Conservation (phyloP, 139 green algal species). For the Haematococcus sp. region DNA sequence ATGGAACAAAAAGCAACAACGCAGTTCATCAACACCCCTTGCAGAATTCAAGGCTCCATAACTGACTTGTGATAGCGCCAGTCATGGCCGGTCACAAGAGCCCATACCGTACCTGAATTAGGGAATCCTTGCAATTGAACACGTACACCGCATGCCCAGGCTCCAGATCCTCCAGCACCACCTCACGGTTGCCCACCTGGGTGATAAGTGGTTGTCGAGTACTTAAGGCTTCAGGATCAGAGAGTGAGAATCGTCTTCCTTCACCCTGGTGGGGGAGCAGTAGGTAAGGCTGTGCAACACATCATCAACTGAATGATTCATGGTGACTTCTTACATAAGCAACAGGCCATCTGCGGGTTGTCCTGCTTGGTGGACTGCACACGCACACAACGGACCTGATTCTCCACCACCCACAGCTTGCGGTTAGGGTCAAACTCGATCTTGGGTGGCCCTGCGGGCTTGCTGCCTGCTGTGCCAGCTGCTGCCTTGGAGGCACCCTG, state of each 20-base stretch:
- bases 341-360: too few relatives aligned
- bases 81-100: not conserved
- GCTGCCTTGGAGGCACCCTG: conserved; percentile 19
- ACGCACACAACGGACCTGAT: conserved; percentile 42
- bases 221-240: too few relatives aligned
- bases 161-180: conserved; percentile 67
- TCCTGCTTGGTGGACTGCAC: too few relatives aligned
- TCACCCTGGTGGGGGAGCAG: too few relatives aligned
- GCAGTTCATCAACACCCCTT: not conserved
- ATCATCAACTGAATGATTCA: too few relatives aligned
- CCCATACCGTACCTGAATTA: conserved; percentile 54
- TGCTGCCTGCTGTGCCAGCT: not conserved
- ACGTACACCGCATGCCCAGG: conserved; percentile 90
- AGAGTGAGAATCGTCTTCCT: too few relatives aligned
- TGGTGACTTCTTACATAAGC: too few relatives aligned
- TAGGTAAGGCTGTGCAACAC: not conserved
- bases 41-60: not conserved
- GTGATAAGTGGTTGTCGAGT: not conserved
- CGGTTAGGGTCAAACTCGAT: conserved; percentile 77
- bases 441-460: conserved; percentile 35
- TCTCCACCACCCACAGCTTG: conserved; percentile 92
- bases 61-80: too few relatives aligned
- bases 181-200: conserved; percentile 57
- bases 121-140: conserved; percentile 79
- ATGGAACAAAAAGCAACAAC: not conserved